Conservation (phyloP, 768 basidiomycete genomes). For the Mycena filopes region DNA sequence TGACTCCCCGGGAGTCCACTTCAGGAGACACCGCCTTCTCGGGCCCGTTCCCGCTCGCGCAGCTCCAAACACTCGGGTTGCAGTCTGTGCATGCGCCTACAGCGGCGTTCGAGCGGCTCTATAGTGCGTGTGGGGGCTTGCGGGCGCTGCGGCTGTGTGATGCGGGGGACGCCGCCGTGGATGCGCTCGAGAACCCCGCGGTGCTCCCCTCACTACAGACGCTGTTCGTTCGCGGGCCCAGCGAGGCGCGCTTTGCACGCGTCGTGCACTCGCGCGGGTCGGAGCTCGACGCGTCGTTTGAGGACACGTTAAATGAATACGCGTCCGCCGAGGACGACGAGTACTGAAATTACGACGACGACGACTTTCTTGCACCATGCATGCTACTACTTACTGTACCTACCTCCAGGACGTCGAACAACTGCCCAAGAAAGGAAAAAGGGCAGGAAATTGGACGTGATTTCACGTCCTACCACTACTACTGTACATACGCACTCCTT, state of each 20-base stretch:
- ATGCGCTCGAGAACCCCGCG: neutral
- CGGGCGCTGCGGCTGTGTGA: constrained; percentile 37
- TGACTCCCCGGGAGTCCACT: neutral
- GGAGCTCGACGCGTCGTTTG: neutral
- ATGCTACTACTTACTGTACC: too few relatives aligned
- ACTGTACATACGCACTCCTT: neutral
- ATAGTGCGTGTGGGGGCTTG: constrained; percentile 40
- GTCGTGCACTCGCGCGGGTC: neutral
- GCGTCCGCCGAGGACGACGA: constrained; percentile 9
- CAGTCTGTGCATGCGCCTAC: constrained; percentile 39
- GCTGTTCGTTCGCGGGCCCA: constrained; percentile 9
- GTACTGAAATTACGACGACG: neutral
- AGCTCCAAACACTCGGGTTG: constrained; percentile 45
- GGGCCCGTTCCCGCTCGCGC: constrained; percentile 37
- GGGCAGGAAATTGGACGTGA: neutral
- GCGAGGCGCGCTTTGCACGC: constrained; percentile 1
- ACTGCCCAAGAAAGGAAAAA: neutral
- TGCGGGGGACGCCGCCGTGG: constrained; percentile 3
- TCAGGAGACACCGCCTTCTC: constrained; percentile 14
- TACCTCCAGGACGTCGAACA: constrained; percentile 17
- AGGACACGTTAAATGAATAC: neutral
- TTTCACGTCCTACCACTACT: neutral
- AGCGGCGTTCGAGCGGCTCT: constrained; percentile 38
- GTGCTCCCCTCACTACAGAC: constrained; percentile 12
- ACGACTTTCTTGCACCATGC: neutral